Base-by-base conservation (phyloP, 1,139 yeast species). In the Diutina catenulata region DNA sequence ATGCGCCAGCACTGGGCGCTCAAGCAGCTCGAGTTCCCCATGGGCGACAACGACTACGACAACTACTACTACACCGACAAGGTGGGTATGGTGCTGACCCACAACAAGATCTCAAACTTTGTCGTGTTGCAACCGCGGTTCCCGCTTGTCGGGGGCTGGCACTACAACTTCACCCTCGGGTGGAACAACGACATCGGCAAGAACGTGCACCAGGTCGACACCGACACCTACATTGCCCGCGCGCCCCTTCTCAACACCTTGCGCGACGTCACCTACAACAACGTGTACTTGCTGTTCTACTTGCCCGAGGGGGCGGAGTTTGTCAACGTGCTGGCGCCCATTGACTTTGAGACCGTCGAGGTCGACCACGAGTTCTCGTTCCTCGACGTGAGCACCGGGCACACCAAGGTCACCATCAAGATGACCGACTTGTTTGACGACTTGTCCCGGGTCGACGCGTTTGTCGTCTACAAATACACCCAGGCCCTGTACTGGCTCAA, bases 61-160 rank as follows among this genome's bases (percentile, higher is more conserved):
- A 76, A 79, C 38, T 62, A 69, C 47, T 91, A 83, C 62, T 84
- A 66, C 53, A 79, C 86, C 18, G 98, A 91, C 57, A 72, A 81
- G 48, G 95, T 91, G 22, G 98, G 98, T 20, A 83, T 84, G 60
- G 95, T 91, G n/a, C 79, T 95, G 7, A 83, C 96, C 5, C 81
- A 83, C 42, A 66, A 68, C 44, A 60, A 70, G 31, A 50, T 68
- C 13, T 60, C 68, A 40, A 72, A 67, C 43, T 19, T 18, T 16
- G 60, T 86, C 41, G 64, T 78, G 32, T 57, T 91, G 46, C 76
- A 72, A 51, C 98, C 98, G 40, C 72, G 99, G 55, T 91, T 68
- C 64, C 99, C 99, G 10, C 52, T 91, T 7, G 83, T 86, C 60
- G 99, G 98, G 37, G 94, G 88, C 31, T 91, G 99, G 99, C 74